Conservation (phyloP, 1,284 basidiomycete species). For the Neolentinus lepideus region DNA sequence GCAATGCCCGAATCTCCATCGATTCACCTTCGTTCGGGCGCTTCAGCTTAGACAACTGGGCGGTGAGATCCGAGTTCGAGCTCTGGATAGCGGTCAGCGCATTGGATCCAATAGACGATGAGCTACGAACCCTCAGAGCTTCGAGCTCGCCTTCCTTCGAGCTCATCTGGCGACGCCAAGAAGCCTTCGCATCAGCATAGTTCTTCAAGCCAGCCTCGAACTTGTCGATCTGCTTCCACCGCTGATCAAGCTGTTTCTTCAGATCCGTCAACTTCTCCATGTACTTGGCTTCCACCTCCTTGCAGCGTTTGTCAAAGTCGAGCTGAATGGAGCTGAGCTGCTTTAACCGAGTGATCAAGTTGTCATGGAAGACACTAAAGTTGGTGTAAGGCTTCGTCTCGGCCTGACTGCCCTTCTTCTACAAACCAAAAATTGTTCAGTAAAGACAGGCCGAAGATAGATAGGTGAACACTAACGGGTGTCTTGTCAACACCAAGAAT, state of each 20-base stretch:
- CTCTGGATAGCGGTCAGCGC: constrained; percentile 30
- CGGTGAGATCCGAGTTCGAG: constrained; percentile 70
- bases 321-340: constrained; percentile 76
- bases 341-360: constrained; percentile 84
- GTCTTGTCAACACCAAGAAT: constrained; percentile 85
- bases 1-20: constrained; percentile 66
- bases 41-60: constrained; percentile 64
- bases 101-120: not conserved
- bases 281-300: constrained; percentile 72
- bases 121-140: constrained; percentile 57
- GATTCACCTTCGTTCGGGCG: constrained; percentile 61
- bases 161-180: constrained; percentile 80
- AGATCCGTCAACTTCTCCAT: constrained; percentile 71
- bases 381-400: constrained; percentile 91
- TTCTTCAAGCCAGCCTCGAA: constrained; percentile 87
- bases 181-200: constrained; percentile 76
- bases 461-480: constrained; percentile 45
- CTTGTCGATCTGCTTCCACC: constrained; percentile 91
- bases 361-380: constrained; percentile 92
- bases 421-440: constrained; percentile 3
- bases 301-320: constrained; percentile 83
- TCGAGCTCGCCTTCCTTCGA: constrained; percentile 89
- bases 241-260: constrained; percentile 80
- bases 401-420: constrained; percentile 67
- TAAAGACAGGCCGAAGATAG: constrained; percentile 5